Evolutionary conservation across 805 yeast species (phyloP), one percentile per base, ranked within the genome.

Genomic region (Candida manassasensis): DNA sequence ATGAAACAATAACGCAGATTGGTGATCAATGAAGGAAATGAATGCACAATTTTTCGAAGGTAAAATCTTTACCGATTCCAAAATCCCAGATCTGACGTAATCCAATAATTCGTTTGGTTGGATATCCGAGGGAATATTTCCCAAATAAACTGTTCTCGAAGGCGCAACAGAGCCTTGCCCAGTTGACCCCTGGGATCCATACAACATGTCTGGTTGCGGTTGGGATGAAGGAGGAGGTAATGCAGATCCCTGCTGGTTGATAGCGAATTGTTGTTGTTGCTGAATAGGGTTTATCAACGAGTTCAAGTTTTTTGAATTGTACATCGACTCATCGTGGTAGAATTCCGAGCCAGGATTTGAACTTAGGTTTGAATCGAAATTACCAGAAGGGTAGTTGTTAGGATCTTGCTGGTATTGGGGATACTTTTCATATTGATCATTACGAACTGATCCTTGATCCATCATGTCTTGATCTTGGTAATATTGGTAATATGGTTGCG

Each of bases 1-100:
- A 59, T 88, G 96, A 64, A 93, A 93, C 45, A 87, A 75, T 40
- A 87, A 69, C 0, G 97, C 97, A 19, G 93, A 75, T 45, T 84
- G 81, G 55, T 83, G 90, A 57, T 88, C 96, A 38, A 90, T 69
- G 57, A 93, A 90, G 4, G 96, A 83, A 27, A 90, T 74, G 54
- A 86, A 86, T 2, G 96, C 96, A 68, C 95, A 88, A 67, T 77
- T 79, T 58, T 86, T 88, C 24, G 81, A 77, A 2, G 93, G 88
- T n/a, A 88, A 63, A 38, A 89, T 73, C 50, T 77, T 74, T 35
- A 86, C 78, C 36, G 75, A 78, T 63, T 89, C 97, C 37, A 89
- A 77, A 18, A 86, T 79, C 21, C 97, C 97, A 21, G 94, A 81
- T 48, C 95, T 77, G 19, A 89, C 96, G 57, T 87, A 94, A 55